phyloP scores from a whole-genome alignment of 108 stramenopile species.

The Mayamaea pseudoterrestris region DNA sequence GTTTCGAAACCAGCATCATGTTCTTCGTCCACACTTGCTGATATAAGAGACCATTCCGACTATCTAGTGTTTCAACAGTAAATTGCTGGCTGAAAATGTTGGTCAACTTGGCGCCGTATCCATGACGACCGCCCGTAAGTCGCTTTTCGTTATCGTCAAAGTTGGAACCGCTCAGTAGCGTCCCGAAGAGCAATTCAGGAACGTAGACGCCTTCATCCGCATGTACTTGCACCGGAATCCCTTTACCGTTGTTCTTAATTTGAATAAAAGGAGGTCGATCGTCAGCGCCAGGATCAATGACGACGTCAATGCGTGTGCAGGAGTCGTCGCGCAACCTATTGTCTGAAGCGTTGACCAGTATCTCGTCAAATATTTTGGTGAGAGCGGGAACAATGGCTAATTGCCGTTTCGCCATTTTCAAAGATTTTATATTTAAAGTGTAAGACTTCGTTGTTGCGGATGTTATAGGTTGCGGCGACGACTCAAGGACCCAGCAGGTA shows the following conservation, averaged over 20 bases:
- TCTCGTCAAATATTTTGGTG: constrained; percentile 88
- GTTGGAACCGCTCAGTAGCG: constrained; percentile 95
- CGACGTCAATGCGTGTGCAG: constrained; percentile 59
- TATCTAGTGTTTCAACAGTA: constrained; percentile 88
- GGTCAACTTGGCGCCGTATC: constrained; percentile 98
- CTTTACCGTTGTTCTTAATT: constrained; percentile 79
- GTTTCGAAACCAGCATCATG: constrained; percentile 60
- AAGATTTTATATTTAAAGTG: not conserved
- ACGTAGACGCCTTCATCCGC: constrained; percentile 66
- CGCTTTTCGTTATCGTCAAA: constrained; percentile 95
- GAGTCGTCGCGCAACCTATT: constrained; percentile 68
- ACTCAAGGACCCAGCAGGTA: constrained; percentile 23
- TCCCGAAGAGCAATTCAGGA: constrained; percentile 97
- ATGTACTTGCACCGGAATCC: constrained; percentile 75
- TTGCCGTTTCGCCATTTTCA: not conserved
- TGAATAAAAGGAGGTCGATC: constrained; percentile 39
- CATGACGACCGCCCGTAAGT: constrained; percentile 93
- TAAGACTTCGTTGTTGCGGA: not conserved
- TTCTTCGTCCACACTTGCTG: constrained; percentile 84
- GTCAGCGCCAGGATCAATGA: constrained; percentile 39
- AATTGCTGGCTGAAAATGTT: constrained; percentile 95
- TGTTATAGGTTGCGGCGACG: not conserved
- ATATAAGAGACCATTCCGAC: constrained; percentile 58
- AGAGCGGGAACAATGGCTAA: constrained; percentile 15
- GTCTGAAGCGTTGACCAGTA: constrained; percentile 90